These are phyloP conservation scores for Kwoniella heveanensis DNA, from an alignment of 768 basidiomycete species.

Conservation along the genomic window DNA sequence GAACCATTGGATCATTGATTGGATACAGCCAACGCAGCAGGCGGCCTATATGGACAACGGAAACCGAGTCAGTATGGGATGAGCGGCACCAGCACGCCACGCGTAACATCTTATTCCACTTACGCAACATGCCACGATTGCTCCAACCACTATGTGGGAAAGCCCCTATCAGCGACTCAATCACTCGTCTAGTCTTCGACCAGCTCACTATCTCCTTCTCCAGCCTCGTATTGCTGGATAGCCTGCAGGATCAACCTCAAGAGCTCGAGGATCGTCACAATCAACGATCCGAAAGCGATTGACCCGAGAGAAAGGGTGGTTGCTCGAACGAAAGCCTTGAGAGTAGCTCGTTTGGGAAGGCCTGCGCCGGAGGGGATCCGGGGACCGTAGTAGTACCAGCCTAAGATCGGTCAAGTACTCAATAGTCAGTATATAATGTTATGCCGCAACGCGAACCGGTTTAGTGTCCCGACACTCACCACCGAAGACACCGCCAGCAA, in stretches of 20 bases:
- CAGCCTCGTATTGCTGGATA: conserved; percentile 50
- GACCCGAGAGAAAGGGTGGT: conserved; percentile 79
- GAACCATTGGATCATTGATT: conserved; percentile 73
- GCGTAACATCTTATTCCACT: no score
- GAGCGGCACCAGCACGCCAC: no score
- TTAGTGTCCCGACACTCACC: conserved; percentile 37
- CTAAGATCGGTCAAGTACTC: conserved; percentile 21
- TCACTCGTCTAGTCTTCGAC: no score
- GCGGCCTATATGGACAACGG: conserved; percentile 58
- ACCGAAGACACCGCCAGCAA: conserved; percentile 77
- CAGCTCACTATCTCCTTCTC: conserved; percentile 46
- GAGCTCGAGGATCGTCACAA: conserved; percentile 77
- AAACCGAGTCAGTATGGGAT: no score
- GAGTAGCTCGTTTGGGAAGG: conserved; percentile 69
- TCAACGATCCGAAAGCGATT: conserved; percentile 80
- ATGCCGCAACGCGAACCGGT: no score
- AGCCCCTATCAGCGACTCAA: no score
- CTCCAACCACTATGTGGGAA: conserved; percentile 68
- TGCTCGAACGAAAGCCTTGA: conserved; percentile 71
- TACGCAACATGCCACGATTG: conserved; percentile 70
- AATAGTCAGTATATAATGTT: not conserved
- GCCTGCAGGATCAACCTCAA: conserved; percentile 64
- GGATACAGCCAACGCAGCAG: conserved; percentile 74
- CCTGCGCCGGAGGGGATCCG: conserved; percentile 64
- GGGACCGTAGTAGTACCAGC: conserved; percentile 85